Evolutionary conservation across 495 filamentous ascomycete species (phyloP).

Genomic region (Annulohypoxylon moriforme): DNA sequence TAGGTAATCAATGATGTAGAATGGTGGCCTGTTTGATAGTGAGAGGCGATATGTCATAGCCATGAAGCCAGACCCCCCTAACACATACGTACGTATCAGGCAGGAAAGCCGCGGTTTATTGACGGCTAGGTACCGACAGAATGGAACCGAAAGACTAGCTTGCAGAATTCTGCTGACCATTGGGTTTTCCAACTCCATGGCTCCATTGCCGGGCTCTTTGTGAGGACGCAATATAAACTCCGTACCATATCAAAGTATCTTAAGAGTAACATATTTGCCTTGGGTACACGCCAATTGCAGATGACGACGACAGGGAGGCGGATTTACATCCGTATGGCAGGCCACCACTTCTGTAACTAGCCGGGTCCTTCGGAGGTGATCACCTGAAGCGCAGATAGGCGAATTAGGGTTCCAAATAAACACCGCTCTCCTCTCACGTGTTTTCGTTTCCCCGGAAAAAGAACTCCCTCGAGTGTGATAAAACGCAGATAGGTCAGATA

Average conservation of each 20-base stretch:
- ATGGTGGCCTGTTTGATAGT: neutral
- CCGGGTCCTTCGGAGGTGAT: neutral
- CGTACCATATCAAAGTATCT: neutral
- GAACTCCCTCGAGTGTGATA: neutral
- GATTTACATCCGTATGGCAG: conserved; percentile 6
- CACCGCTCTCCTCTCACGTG: neutral
- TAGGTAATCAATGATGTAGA: neutral
- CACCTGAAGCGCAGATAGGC: neutral
- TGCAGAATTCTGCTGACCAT: conserved; percentile 15
- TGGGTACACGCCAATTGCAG: neutral
- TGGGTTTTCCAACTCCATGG: conserved; percentile 22
- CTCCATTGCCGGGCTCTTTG: neutral
- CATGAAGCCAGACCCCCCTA: neutral
- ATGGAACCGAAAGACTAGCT: conserved; percentile 12
- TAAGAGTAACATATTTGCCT: neutral
- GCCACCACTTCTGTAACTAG: neutral
- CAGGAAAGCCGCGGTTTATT: conserved; percentile 3
- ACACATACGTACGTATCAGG: conserved; percentile 17
- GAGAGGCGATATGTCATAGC: neutral
- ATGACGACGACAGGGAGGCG: conserved; percentile 16
- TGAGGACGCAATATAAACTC: neutral
- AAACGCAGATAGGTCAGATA: neutral
- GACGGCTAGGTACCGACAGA: conserved; percentile 12
- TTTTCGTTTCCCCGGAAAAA: neutral
- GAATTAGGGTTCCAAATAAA: neutral